Evolutionary conservation across 768 basidiomycete genomes (phyloP).

Genomic region (Leccinellum luteum): DNA sequence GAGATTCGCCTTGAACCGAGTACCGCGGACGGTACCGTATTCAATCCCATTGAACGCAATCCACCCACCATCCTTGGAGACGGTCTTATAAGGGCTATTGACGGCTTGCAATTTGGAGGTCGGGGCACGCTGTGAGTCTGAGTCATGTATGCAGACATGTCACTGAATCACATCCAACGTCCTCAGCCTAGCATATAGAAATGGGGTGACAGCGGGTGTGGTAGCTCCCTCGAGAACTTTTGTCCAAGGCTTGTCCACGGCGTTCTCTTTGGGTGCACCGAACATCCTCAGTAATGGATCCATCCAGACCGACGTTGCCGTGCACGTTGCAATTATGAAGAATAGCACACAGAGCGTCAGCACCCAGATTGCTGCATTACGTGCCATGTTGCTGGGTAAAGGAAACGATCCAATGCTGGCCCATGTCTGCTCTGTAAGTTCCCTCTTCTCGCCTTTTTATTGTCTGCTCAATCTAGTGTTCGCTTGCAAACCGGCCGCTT

Average conservation of each 20-base stretch:
- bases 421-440: conserved; percentile 16
- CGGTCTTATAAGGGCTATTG: conserved; percentile 37
- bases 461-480: background rate
- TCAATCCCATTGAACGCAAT: conserved; percentile 50
- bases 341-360: conserved; percentile 50
- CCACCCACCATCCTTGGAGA: conserved; percentile 32
- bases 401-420: conserved; percentile 39
- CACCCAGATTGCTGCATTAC: conserved; percentile 61
- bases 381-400: conserved; percentile 57
- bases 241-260: conserved; percentile 59
- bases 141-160: background rate
- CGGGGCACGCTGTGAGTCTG: conserved; percentile 20
- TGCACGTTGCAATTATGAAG: conserved; percentile 58
- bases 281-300: conserved; percentile 12
- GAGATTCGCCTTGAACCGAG: conserved; percentile 67
- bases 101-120: conserved; percentile 30
- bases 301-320: conserved; percentile 51
- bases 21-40: conserved; percentile 64
- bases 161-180: background rate
- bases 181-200: conserved; percentile 59
- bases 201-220: conserved; percentile 65
- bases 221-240: conserved; percentile 47
- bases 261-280: conserved; percentile 54
- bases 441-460: background rate
- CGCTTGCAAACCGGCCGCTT: background rate